Evolutionary conservation across 2,329 filamentous ascomycete genomes (phyloP).

Genomic region (Lasiodiplodia theobromae): DNA sequence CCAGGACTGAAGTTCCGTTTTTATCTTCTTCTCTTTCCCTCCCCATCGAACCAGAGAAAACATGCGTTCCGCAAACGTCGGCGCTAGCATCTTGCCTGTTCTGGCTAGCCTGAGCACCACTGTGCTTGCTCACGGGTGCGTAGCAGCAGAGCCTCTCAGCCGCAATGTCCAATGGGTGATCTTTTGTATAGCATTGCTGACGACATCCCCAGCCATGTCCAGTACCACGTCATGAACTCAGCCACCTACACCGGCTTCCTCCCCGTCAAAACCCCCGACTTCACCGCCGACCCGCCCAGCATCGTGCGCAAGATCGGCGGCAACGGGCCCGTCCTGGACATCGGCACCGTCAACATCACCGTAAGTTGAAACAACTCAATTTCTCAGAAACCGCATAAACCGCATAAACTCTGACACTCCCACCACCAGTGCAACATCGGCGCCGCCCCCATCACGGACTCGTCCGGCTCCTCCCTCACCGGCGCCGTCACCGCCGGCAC

Average conservation of each 20-base stretch:
- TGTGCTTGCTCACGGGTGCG: slow-evolving; percentile 16
- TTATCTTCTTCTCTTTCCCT: background rate
- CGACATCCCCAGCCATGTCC: background rate
- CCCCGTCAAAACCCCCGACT: slow-evolving; percentile 14
- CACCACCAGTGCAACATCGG: background rate
- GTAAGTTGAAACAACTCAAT: too few species aligned
- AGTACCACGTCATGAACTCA: slow-evolving; percentile 26
- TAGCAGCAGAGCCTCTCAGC: background rate
- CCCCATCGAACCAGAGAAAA: background rate
- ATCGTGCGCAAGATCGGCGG: slow-evolving; percentile 20
- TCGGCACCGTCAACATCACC: slow-evolving; percentile 11
- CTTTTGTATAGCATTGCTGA: background rate
- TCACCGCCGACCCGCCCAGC: slow-evolving; percentile 22
- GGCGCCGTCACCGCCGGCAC: slow-evolving; percentile 43
- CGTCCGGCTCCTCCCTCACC: slow-evolving; percentile 37
- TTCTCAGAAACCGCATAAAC: too few species aligned
- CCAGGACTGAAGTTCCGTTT: background rate
- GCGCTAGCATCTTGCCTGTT: slow-evolving; percentile 12
- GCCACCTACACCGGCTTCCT: slow-evolving; percentile 26
- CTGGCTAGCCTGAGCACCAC: slow-evolving; percentile 10
- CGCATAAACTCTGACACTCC: too few species aligned
- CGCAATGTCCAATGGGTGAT: background rate
- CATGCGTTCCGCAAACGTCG: background rate
- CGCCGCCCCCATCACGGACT: slow-evolving; percentile 7
- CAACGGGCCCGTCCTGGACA: slow-evolving; percentile 16